These are phyloP conservation scores for Colletotrichum lindemuthianum DNA, from an alignment of 2,329 filamentous ascomycete species.

Conservation along the genomic window DNA sequence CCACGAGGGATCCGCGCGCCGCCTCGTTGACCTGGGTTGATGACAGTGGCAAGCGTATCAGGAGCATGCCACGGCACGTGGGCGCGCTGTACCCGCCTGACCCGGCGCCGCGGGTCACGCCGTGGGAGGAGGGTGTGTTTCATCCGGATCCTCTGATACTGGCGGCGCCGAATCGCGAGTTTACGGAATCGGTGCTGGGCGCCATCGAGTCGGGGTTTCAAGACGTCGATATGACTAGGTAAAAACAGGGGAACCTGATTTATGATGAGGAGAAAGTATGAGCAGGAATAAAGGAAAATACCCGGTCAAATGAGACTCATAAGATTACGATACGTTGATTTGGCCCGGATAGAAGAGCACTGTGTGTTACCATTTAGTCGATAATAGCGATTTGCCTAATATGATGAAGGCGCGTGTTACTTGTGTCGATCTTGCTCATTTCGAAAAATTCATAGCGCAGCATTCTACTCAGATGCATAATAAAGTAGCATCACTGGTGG, in stretches of 20 bases:
- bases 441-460: no score
- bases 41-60: conserved; percentile 32
- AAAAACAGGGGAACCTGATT: background rate
- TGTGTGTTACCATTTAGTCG: no score
- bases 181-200: conserved; percentile 13
- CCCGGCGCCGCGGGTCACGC: conserved; percentile 15
- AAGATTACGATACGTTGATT: no score
- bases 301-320: conserved; percentile 1
- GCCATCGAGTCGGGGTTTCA: conserved; percentile 26
- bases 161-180: conserved; percentile 7
- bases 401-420: no score
- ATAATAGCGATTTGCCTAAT: no score
- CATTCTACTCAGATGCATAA: no score
- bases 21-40: conserved; percentile 36
- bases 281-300: conserved; percentile 18
- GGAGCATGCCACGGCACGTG: conserved; percentile 22
- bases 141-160: conserved; percentile 13
- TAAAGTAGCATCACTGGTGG: no score
- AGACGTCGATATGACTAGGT: conserved; percentile 27
- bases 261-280: background rate
- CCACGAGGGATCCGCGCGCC: conserved; percentile 11
- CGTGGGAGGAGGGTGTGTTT: conserved; percentile 3
- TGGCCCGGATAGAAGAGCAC: no score
- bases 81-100: conserved; percentile 17
- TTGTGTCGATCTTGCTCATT: no score